These are phyloP conservation scores for Penicillium angulare DNA, from an alignment of 495 filamentous ascomycete genomes.

Conservation along the genomic window DNA sequence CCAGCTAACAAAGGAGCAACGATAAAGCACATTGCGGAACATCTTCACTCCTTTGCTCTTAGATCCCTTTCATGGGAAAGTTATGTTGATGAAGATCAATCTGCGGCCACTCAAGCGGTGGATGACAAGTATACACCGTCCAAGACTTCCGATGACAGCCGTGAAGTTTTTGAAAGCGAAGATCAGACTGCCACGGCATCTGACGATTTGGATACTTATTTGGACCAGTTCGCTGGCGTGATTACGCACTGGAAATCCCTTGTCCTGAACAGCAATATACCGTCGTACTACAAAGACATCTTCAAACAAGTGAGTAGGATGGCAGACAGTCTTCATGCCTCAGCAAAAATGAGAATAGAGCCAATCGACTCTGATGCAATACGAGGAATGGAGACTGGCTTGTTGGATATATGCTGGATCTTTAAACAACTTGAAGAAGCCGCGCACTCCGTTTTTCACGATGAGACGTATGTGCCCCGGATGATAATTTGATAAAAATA, in stretches of 20 bases:
- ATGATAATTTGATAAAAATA: background rate
- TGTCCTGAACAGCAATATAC: background rate
- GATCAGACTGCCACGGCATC: background rate
- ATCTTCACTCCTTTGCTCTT: background rate
- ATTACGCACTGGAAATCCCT: background rate
- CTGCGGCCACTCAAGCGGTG: background rate
- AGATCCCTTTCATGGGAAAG: background rate
- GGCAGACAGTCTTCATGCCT: background rate
- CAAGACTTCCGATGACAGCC: background rate
- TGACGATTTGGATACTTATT: background rate
- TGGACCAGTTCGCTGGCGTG: background rate
- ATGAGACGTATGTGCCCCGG: background rate
- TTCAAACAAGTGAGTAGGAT: background rate
- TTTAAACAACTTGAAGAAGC: background rate
- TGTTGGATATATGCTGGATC: background rate
- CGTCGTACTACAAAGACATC: background rate
- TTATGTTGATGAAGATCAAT: background rate
- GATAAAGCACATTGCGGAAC: background rate
- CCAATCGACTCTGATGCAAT: background rate
- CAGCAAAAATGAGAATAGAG: background rate
- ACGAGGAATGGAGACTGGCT: background rate
- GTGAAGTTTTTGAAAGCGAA: background rate
- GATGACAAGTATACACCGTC: background rate
- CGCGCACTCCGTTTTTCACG: background rate
- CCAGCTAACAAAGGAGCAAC: background rate